Conservation (phyloP, 306 rosid genomes). For the Gleditsia sinensis region DNA sequence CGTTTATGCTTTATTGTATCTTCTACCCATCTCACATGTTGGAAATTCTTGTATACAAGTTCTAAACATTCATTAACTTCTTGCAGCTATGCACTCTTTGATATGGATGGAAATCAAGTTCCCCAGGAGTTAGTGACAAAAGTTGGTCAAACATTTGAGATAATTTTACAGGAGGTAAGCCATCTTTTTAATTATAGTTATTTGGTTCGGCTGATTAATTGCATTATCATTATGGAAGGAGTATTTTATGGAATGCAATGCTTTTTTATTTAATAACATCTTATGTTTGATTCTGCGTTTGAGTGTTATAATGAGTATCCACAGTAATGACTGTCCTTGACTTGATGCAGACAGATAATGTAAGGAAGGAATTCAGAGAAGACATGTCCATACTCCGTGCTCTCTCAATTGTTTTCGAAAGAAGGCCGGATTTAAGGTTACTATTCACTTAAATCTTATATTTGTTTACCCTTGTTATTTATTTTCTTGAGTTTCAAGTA, state of each 20-base stretch:
- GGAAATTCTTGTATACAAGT: not conserved
- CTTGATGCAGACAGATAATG: slow-evolving; percentile 64
- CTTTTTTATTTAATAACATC: slow-evolving; percentile 12
- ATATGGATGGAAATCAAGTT: slow-evolving; percentile 94
- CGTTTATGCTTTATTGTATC: not conserved
- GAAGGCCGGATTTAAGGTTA: slow-evolving; percentile 84
- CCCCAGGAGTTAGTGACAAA: slow-evolving; percentile 80
- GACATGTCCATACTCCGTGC: slow-evolving; percentile 87
- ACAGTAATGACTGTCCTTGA: slow-evolving; percentile 34
- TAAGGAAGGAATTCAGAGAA: slow-evolving; percentile 65
- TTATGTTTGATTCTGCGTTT: slow-evolving; percentile 16
- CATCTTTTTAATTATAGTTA: slow-evolving; percentile 6
- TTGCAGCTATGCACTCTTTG: slow-evolving; percentile 92
- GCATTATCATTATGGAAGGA: not conserved
- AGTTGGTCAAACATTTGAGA: slow-evolving; percentile 78
- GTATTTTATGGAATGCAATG: slow-evolving; percentile 2
- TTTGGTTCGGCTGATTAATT: slow-evolving; percentile 16
- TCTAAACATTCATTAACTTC: slow-evolving; percentile 23
- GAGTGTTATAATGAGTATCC: slow-evolving; percentile 27
- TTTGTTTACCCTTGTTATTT: not conserved
- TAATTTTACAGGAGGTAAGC: slow-evolving; percentile 73
- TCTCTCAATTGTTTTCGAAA: slow-evolving; percentile 77
- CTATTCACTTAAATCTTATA: not conserved
- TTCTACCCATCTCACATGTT: slow-evolving; percentile 2
- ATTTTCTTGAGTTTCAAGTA: slow-evolving; percentile 14